These are phyloP conservation scores for Lotus japonicus DNA, from an alignment of 306 rosid species.

Conservation along the genomic window DNA sequence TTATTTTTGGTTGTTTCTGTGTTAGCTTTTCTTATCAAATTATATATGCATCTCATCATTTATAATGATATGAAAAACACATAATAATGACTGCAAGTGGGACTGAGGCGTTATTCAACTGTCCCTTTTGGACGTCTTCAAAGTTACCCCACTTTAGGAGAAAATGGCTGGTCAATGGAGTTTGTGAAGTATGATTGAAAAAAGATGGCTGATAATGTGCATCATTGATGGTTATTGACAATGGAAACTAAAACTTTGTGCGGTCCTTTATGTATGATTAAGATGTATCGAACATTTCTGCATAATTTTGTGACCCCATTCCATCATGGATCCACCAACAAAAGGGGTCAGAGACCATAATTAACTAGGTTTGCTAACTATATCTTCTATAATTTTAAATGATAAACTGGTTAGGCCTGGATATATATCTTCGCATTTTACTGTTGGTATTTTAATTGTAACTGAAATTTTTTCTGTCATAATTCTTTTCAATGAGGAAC, in stretches of 20 bases:
- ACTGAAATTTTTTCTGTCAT: not conserved
- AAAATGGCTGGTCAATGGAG: constrained; percentile 10
- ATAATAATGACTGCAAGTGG: not conserved
- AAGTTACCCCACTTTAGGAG: not conserved
- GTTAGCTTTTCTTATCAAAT: not conserved
- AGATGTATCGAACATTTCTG: constrained; percentile 16
- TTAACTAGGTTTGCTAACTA: not conserved
- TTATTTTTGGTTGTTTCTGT: not conserved
- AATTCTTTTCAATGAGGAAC: not conserved
- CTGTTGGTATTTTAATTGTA: not conserved
- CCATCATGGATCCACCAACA: constrained; percentile 10
- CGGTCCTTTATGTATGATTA: constrained; percentile 16
- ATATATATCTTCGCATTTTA: not conserved
- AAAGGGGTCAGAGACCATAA: not conserved
- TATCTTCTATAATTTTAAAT: constrained; percentile 3
- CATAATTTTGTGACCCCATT: constrained; percentile 2
- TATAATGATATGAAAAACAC: constrained; percentile 4
- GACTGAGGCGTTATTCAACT: constrained; percentile 17
- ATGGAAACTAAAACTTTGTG: not conserved
- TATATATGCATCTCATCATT: not conserved
- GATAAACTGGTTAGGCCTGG: not conserved
- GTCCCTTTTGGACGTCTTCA: constrained; percentile 15
- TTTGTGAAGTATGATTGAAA: not conserved
- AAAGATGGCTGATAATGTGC: constrained; percentile 7
- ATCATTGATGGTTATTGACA: constrained; percentile 21